Conservation (phyloP, 768 basidiomycete genomes). For the Pulveroboletus sp. region DNA sequence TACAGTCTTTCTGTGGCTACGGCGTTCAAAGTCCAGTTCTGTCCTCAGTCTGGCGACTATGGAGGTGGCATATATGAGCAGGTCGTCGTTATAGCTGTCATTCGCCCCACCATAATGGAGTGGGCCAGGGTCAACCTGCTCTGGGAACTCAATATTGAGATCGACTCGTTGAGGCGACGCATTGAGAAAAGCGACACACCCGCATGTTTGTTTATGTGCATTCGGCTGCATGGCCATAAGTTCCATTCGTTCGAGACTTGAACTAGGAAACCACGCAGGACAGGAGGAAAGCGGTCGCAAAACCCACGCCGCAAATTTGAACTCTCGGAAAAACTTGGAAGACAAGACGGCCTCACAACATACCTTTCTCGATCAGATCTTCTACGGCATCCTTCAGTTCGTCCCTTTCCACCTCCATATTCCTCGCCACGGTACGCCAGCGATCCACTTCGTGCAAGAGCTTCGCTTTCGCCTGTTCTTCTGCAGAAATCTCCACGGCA, state of each 20-base stretch:
- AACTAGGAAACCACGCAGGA: conserved; percentile 30
- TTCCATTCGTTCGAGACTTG: conserved; percentile 43
- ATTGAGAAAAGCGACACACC: conserved; percentile 34
- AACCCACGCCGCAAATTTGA: background rate
- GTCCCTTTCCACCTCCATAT: conserved; percentile 45
- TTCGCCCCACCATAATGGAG: background rate
- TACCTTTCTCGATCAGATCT: conserved; percentile 58
- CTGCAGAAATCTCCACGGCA: conserved; percentile 36
- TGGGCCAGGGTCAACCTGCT: conserved; percentile 7
- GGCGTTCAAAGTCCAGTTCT: conserved; percentile 44
- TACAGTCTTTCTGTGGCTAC: conserved; percentile 38
- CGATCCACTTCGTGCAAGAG: conserved; percentile 39
- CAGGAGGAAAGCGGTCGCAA: background rate
- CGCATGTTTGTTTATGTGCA: conserved; percentile 38
- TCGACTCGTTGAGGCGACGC: conserved; percentile 12
- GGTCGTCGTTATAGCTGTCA: conserved; percentile 20
- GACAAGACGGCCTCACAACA: conserved; percentile 13
- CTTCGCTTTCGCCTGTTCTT: conserved; percentile 30
- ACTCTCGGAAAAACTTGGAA: background rate
- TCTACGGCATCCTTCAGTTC: conserved; percentile 52
- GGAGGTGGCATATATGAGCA: conserved; percentile 40
- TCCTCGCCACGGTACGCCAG: conserved; percentile 30
- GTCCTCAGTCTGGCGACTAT: conserved; percentile 41
- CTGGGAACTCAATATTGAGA: conserved; percentile 23
- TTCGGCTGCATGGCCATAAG: conserved; percentile 44